Conservation (phyloP, 2,329 filamentous ascomycete species). For the Claviceps paspali region DNA sequence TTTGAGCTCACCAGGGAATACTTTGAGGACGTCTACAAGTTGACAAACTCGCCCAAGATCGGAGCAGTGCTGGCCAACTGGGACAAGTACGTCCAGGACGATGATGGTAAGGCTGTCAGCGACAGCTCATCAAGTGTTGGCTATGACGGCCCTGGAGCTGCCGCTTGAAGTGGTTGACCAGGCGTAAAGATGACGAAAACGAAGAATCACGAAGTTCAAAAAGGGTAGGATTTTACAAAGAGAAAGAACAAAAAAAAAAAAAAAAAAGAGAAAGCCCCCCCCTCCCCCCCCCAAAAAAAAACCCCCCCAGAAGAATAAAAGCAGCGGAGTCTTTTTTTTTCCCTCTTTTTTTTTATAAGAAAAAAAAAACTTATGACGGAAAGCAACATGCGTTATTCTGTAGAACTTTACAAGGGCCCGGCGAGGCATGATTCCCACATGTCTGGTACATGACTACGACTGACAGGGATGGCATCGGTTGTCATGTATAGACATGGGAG, state of each 20-base stretch:
- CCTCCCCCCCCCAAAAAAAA: too few relatives aligned
- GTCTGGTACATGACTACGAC: conserved; percentile 4
- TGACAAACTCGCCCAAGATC: conserved; percentile 75
- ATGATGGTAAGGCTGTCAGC: conserved; percentile 22
- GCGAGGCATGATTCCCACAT: not conserved
- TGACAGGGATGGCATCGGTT: conserved; percentile 8
- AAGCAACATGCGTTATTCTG: not conserved
- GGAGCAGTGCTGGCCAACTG: conserved; percentile 74
- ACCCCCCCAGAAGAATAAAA: too few relatives aligned
- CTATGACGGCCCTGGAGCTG: conserved; percentile 26
- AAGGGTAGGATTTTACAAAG: not conserved
- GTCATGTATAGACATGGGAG: conserved; percentile 2
- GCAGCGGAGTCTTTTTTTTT: too few relatives aligned
- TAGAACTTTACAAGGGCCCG: conserved; percentile 1
- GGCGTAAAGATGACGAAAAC: not conserved
- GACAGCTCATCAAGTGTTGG: conserved; percentile 25
- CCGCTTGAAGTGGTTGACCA: conserved; percentile 20
- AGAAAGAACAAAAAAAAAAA: not conserved
- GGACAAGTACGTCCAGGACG: conserved; percentile 52
- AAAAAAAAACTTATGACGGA: not conserved
- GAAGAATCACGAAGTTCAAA: conserved; percentile 3
- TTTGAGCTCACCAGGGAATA: conserved; percentile 97
- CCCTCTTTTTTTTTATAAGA: too few relatives aligned
- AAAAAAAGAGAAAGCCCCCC: not conserved
- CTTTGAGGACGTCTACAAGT: conserved; percentile 93